A percentile compares a stretch with the other conserved stretches of the same genome.
Evolutionary conservation across 129 eudicot species (phyloP).

Genomic region (Flaveria trinervia): DNA sequence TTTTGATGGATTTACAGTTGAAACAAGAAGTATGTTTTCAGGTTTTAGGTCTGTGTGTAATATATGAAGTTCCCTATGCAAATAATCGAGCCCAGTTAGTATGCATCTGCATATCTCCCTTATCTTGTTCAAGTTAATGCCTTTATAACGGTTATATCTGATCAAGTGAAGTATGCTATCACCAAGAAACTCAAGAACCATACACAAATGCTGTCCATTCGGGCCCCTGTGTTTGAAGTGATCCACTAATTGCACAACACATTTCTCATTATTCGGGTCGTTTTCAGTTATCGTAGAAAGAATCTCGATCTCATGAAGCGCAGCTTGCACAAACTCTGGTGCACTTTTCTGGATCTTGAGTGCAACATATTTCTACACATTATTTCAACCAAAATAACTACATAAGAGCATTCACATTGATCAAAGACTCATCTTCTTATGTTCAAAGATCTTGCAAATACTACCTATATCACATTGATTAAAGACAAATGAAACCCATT

Average conservation of each 20-base stretch:
- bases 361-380: conserved; percentile 72
- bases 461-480: conserved; percentile 5
- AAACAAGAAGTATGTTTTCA: conserved; percentile 84
- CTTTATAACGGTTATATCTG: conserved; percentile 81
- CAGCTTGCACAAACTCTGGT: conserved; percentile 92
- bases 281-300: conserved; percentile 76
- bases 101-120: conserved; percentile 88
- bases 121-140: conserved; percentile 70
- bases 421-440: neutral
- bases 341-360: conserved; percentile 98
- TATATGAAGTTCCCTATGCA: conserved; percentile 74
- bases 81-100: conserved; percentile 83
- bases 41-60: conserved; percentile 94
- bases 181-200: conserved; percentile 98
- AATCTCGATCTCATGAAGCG: conserved; percentile 85
- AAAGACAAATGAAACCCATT: neutral
- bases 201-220: conserved; percentile 93
- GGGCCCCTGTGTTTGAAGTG: conserved; percentile 95
- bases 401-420: neutral
- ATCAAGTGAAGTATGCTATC: conserved; percentile 84
- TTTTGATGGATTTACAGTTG: conserved; percentile 85
- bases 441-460: neutral
- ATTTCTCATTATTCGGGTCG: conserved; percentile 62
- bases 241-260: conserved; percentile 73
- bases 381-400: conserved; percentile 19